Base-by-base conservation (phyloP, 176 grass and related monocot genomes). In the Cenchrus purpureus region DNA sequence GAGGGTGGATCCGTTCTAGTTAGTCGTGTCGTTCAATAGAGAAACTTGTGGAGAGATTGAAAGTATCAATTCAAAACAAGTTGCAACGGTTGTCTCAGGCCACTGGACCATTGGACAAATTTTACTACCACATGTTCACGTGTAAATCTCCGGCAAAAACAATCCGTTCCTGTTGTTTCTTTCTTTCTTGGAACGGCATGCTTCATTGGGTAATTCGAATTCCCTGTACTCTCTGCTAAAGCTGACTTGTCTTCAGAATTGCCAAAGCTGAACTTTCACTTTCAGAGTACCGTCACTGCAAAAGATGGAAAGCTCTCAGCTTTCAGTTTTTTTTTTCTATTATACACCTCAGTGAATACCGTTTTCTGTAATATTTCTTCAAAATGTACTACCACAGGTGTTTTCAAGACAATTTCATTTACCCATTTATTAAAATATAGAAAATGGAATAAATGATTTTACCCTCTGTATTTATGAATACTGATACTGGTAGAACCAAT, bases 11-110 rank as follows among this genome's bases (percentile, higher is more conserved):
- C 75, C 70, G 64, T 28, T 78, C 48, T 52, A 60, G 84, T 67
- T 25, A 71, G 0, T 29, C 12, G 80, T 59, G 79, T 79, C 60
- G 14, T 74, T 79, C 8, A 84, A 68, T 76, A 37, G 7, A 76
- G 19, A 80, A 81, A 67, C 25, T 58, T 81, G 22, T 0, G 12
- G 9, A 5, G 14, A 68, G 53, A 55, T 90, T 72, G 63, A 74
- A 54, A 45, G 46, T 87, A 71, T 37, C 70, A 52, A 81, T 90
- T 93, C 86, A 83, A 93, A 86, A 20, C 56, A 82, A 74, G 76
- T 65, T 59, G 65, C 73, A 90, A 82, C 88, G 88, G 82, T 81
- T 70, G 64, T 79, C 54, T 71, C 43, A 49, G 29, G 7, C 32
- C 32, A 42, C 22, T 65, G 65, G 88, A 73, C 83, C 65, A 73